Evolutionary conservation across 2,329 filamentous ascomycete species (phyloP).

Genomic region (Diaporthe sp.): DNA sequence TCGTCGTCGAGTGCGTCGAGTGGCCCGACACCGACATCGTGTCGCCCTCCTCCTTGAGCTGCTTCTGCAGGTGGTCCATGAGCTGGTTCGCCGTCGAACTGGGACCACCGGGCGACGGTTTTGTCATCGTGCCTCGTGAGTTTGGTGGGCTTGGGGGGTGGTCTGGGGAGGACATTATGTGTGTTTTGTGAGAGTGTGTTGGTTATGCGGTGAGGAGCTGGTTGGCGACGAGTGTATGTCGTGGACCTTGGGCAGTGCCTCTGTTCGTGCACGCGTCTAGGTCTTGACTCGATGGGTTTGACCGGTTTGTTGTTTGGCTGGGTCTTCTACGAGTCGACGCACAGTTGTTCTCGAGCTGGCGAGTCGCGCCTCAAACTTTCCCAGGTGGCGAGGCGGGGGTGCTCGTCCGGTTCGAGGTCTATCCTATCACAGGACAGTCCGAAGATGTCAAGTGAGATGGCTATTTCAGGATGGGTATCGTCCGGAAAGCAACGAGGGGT

Average conservation of each 20-base stretch:
- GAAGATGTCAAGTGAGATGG: background rate
- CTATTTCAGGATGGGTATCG: background rate
- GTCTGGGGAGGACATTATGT: slow-evolving; percentile 32
- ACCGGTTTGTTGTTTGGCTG: background rate
- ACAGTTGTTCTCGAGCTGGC: background rate
- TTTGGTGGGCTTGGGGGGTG: slow-evolving; percentile 8
- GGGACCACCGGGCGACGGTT: slow-evolving; percentile 12
- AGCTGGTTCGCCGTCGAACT: slow-evolving; percentile 23
- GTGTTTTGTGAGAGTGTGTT: background rate
- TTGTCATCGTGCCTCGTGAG: slow-evolving; percentile 28
- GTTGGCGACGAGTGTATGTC: background rate
- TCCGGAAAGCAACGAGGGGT: background rate
- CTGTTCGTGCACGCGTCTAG: background rate
- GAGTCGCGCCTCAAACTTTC: slow-evolving; percentile 1
- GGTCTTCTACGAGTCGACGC: background rate
- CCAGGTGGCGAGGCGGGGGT: slow-evolving; percentile 6
- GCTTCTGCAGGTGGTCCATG: slow-evolving; percentile 31
- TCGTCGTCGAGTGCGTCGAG: slow-evolving; percentile 25
- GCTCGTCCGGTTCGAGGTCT: background rate
- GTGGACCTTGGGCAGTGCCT: background rate
- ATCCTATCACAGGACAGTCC: slow-evolving; percentile 1
- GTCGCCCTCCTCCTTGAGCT: slow-evolving; percentile 31
- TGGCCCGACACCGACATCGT: slow-evolving; percentile 26
- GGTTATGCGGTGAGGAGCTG: background rate
- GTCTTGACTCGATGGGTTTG: background rate